Percentiles rank a stretch among this genome's conserved stretches.
These are phyloP conservation scores for Lithohypha guttulata DNA, from an alignment of 2,329 filamentous ascomycete species.

Conservation along the genomic window DNA sequence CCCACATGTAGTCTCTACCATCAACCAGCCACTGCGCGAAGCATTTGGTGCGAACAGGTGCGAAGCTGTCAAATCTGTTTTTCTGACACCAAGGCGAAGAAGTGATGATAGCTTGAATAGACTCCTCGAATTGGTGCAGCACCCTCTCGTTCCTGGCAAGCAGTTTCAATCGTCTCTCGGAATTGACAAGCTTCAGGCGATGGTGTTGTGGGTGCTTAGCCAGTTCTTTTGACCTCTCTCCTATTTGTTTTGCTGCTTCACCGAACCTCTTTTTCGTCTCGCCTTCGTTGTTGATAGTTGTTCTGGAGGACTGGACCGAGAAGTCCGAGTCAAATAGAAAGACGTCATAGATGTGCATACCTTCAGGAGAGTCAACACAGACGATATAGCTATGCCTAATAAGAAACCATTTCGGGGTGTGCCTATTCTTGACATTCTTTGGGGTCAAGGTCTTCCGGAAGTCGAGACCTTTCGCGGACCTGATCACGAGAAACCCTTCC, in stretches of 20 bases:
- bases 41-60: constrained; percentile 73
- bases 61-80: constrained; percentile 88
- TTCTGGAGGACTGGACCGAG: constrained; percentile 51
- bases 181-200: constrained; percentile 75
- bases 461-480: constrained; percentile 79
- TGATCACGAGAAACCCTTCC: constrained; percentile 86
- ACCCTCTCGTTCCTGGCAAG: constrained; percentile 84
- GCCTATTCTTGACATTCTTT: constrained; percentile 52
- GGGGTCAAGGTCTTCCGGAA: constrained; percentile 73
- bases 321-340: constrained; percentile 93
- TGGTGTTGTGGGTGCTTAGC: constrained; percentile 62
- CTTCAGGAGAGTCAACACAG: constrained; percentile 95
- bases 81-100: constrained; percentile 72
- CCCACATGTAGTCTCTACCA: constrained; percentile 98
- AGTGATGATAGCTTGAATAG: constrained; percentile 72
- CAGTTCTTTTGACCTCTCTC: constrained; percentile 53
- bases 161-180: constrained; percentile 83
- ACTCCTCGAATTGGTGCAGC: constrained; percentile 85
- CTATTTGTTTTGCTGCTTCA: constrained; percentile 46
- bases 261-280: constrained; percentile 17
- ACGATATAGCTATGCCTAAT: constrained; percentile 97
- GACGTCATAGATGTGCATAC: constrained; percentile 97
- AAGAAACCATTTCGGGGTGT: constrained; percentile 92
- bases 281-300: constrained; percentile 35
- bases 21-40: constrained; percentile 96